Evolutionary conservation across 345 rosid species (phyloP), one percentile per base, ranked within the genome.

Genomic region (Salix brachista): DNA sequence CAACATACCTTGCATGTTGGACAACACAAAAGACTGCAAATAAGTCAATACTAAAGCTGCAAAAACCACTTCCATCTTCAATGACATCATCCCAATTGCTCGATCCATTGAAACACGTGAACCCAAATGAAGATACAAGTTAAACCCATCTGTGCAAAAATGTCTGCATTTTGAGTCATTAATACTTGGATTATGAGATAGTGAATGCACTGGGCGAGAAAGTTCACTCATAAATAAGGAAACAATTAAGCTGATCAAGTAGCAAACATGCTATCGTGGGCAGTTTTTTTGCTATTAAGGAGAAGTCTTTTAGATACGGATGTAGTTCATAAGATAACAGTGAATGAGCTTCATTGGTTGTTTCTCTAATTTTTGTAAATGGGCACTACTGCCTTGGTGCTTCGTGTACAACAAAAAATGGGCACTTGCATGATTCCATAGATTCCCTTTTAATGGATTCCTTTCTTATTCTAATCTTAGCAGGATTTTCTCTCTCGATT

Each of bases 1-100:
- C 36, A 34, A 62, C 36, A 17, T 87, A 95, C 99, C 99, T 95
- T 95, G 99, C 26, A 48, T 80, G 86, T 95, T 92, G 42, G 94
- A 88, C 25, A 79, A 75, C 30, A 81, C 94, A 76, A 80, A 77
- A 37, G 93, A 77, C 67, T 74, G 85, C 78, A 91, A 86, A 77
- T 80, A 85, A 73, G 86, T 74, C 77, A 93, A 79, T 28, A 87
- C 26, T 75, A 90, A 67, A 36, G 84, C 79, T 72, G 79, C 70
- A n/a, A 90, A 58, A 82, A 87, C 42, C 75, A 85, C 28, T 72
- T 84, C 86, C 96, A 96, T 91, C 90, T 80, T 83, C 77, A 69
- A 52, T 72, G 70, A 72, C 80, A 84, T 75, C 87, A 84, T 79
- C 76, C 81, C 75, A 73, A 75, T 70, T 62, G 73, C 70, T 72